phyloP scores from a whole-genome alignment of 805 yeast species.

The Clavispora fructus region DNA sequence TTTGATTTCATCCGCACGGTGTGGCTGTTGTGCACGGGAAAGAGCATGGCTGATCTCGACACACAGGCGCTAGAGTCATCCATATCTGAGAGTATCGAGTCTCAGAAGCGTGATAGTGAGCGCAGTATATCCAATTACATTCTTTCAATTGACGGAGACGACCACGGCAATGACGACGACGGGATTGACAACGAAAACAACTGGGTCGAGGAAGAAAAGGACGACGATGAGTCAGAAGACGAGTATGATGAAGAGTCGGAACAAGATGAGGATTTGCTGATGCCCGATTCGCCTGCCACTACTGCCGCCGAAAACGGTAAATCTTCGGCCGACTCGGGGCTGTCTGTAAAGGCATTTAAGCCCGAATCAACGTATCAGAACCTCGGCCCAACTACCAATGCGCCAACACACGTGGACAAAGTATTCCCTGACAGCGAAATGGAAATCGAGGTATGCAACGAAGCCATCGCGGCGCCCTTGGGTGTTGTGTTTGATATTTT shows the following conservation, averaged over 20 bases:
- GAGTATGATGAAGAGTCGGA: neutral
- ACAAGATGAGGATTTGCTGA: neutral
- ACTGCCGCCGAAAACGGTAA: neutral
- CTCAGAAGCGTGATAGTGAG: neutral
- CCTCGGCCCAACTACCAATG: constrained; percentile 41
- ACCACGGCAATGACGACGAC: constrained; percentile 6
- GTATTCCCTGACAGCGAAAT: constrained; percentile 20
- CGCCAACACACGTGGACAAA: constrained; percentile 33
- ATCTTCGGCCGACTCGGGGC: neutral
- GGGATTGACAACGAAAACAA: neutral
- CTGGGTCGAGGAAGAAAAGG: constrained; percentile 4
- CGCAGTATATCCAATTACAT: constrained; percentile 11
- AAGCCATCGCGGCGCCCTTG: constrained; percentile 53
- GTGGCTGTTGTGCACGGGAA: constrained; percentile 45
- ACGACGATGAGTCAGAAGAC: neutral
- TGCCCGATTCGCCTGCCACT: neutral
- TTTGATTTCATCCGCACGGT: constrained; percentile 62
- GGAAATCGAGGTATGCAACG: constrained; percentile 55
- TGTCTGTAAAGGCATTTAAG: neutral
- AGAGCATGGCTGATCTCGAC: constrained; percentile 10
- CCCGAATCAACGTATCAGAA: constrained; percentile 30
- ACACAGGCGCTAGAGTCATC: neutral
- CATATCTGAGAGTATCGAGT: neutral
- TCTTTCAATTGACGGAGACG: constrained; percentile 15
- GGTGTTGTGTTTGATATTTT: constrained; percentile 56